Evolutionary conservation across 139 green algal genomes (phyloP), one percentile per base, ranked within the genome.

Genomic region (Closterium sp.): DNA sequence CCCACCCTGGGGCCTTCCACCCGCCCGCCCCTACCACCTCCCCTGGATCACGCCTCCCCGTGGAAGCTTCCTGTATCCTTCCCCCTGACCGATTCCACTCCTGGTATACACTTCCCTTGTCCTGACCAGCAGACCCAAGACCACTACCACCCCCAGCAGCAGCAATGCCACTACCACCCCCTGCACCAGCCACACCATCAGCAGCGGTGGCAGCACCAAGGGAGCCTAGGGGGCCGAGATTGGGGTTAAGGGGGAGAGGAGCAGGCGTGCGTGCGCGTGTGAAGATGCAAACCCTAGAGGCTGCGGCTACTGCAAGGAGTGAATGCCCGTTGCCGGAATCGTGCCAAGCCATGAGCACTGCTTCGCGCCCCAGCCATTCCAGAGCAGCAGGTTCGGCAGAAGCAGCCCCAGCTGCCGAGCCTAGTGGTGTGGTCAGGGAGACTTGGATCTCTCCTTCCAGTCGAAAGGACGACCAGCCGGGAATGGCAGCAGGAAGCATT

Each of bases 341-440:
- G 83, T 86, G 83, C 83, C 83, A 86, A 76, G 55, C 55, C 55
- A 76, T 76, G 55, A 76, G 55, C 55, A 76, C 55, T 76, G 55
- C 55, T 76, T 76, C 55, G 16, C 16, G 16, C 16, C 55, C 55
- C 12, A 76, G 25, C 55, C 55, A 76, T 28, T 28, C 55, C 55
- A 76, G 55, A 28, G 55, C 55, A 12, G 16, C 55, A 76, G 55
- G 55, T 76, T 76, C 55, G 55, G 55, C 55, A 28, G 55, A 28
- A 28, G 55, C 55, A 76, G 55, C 55, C 55, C 55, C 55, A 2
- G 12, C 55, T 28, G 55, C 25, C 25, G 12, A 76, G 25, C 16
- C 16, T 2, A 19, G 23, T 76, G 25, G 12, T 76, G 55, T 16
- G 55, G 12, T 28, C 25, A 76, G 55, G 4, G 55, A 76, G 12